phyloP scores from a whole-genome alignment of 2,329 filamentous ascomycete species.

The Xylariaceae sp. region DNA sequence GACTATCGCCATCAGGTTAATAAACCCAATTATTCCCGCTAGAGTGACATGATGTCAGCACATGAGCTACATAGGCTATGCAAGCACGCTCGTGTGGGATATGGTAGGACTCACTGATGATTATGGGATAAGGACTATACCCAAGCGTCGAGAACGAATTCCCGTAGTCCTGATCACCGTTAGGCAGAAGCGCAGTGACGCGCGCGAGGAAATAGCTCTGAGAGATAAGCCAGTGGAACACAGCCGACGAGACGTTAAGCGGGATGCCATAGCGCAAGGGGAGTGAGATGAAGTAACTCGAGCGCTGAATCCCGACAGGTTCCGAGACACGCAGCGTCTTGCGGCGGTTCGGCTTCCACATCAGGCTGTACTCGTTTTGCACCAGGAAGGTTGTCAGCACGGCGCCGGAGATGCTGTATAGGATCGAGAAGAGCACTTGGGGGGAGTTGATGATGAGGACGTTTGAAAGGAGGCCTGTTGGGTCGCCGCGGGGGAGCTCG shows the following conservation, averaged over 20 bases:
- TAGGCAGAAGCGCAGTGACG: conserved; percentile 29
- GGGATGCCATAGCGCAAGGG: conserved; percentile 44
- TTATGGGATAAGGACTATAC: conserved; percentile 29
- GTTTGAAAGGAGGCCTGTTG: conserved; percentile 30
- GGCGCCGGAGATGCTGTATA: conserved; percentile 44
- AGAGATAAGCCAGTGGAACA: conserved; percentile 50
- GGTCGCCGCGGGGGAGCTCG: conserved; percentile 25
- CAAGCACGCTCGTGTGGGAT: not conserved
- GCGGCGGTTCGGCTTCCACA: conserved; percentile 26
- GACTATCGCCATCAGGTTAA: conserved; percentile 15
- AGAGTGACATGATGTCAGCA: not conserved
- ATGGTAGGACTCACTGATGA: conserved; percentile 19
- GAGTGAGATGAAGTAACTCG: conserved; percentile 43
- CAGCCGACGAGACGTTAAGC: conserved; percentile 31
- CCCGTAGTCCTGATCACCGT: conserved; percentile 19
- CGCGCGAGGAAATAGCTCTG: conserved; percentile 44
- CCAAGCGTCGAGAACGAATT: conserved; percentile 33
- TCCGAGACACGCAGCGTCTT: conserved; percentile 42
- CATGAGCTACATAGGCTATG: not conserved
- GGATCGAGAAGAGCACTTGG: conserved; percentile 44
- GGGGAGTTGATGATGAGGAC: conserved; percentile 45
- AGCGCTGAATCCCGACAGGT: conserved; percentile 39
- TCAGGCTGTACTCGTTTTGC: conserved; percentile 45
- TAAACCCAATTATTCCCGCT: conserved; percentile 18
- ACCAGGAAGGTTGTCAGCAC: conserved; percentile 46